These are phyloP conservation scores for Syzygium grande DNA, from an alignment of 345 rosid species.

Conservation along the genomic window DNA sequence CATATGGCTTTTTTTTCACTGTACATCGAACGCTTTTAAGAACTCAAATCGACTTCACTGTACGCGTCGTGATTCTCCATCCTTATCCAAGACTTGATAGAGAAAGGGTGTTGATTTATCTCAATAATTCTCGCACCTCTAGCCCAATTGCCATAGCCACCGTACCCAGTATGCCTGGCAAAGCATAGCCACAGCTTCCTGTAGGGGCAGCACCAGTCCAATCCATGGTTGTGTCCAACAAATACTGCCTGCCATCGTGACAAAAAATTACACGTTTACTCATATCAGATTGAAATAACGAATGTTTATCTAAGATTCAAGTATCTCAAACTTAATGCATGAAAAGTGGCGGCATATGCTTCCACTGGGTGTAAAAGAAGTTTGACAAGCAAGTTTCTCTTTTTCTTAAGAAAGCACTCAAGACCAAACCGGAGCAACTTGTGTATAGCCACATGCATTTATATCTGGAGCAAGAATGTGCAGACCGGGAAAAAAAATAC, in stretches of 20 bases:
- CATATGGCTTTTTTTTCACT: not conserved
- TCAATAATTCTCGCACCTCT: slow-evolving; percentile 84
- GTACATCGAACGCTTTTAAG: not conserved
- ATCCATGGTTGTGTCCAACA: slow-evolving; percentile 93
- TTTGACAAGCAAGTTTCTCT: not conserved
- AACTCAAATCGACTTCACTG: slow-evolving; percentile 46
- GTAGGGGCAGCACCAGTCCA: slow-evolving; percentile 94
- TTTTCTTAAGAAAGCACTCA: not conserved
- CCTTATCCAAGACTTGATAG: slow-evolving; percentile 74
- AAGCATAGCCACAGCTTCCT: slow-evolving; percentile 79
- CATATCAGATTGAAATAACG: not conserved
- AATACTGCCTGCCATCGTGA: slow-evolving; percentile 55
- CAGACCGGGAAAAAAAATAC: not conserved
- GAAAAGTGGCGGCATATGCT: not conserved
- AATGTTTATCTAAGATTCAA: not conserved
- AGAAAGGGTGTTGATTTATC: slow-evolving; percentile 50
- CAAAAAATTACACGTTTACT: not conserved
- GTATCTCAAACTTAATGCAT: not conserved
- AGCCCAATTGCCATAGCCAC: slow-evolving; percentile 79
- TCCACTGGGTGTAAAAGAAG: not conserved
- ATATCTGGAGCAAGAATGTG: not conserved
- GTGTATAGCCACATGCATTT: not conserved
- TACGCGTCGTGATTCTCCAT: slow-evolving; percentile 73
- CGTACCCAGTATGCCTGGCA: slow-evolving; percentile 85
- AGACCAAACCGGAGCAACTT: not conserved